These are phyloP conservation scores for Daldinia vernicosa DNA, from an alignment of 495 filamentous ascomycete species.

Conservation along the genomic window DNA sequence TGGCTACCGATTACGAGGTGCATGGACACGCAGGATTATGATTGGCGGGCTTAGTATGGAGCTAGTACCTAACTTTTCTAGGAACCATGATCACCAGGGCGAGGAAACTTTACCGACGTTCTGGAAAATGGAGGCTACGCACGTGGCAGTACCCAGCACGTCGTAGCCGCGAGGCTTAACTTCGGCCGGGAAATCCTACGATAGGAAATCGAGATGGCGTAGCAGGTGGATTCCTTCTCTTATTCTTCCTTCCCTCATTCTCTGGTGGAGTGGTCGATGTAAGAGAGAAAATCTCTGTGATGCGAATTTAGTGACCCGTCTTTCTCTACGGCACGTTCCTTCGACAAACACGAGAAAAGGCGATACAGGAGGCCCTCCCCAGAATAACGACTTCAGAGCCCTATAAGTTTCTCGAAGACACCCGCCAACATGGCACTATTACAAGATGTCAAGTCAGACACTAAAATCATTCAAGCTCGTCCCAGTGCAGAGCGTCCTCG, in stretches of 20 bases:
- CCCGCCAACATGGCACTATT: slow-evolving; percentile 28
- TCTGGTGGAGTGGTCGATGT: slow-evolving; percentile 10
- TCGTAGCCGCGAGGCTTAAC: slow-evolving; percentile 24
- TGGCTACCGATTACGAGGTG: slow-evolving; percentile 39
- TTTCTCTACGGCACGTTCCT: slow-evolving; percentile 9
- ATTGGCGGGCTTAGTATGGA: slow-evolving; percentile 34
- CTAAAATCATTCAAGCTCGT: slow-evolving; percentile 2
- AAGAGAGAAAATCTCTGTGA: slow-evolving; percentile 13
- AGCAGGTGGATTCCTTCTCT: slow-evolving; percentile 23
- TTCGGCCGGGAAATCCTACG: slow-evolving; percentile 28
- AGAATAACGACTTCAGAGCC: not conserved
- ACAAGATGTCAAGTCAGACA: slow-evolving; percentile 9
- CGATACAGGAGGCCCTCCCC: slow-evolving; percentile 22
- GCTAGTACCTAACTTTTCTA: slow-evolving; percentile 28
- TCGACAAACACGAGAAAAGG: slow-evolving; percentile 14
- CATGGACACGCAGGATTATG: not conserved
- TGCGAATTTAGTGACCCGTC: slow-evolving; percentile 8
- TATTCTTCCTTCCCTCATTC: slow-evolving; percentile 24
- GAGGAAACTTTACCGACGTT: slow-evolving; percentile 4
- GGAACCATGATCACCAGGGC: slow-evolving; percentile 19
- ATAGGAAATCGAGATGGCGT: slow-evolving; percentile 27
- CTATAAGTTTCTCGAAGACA: slow-evolving; percentile 25
- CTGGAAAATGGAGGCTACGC: slow-evolving; percentile 9
- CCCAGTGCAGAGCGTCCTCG: slow-evolving; percentile 12
- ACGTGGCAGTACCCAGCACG: slow-evolving; percentile 21